Conservation (phyloP, 371 early-diverging fungal species). For the Lichtheimia corymbifera region DNA sequence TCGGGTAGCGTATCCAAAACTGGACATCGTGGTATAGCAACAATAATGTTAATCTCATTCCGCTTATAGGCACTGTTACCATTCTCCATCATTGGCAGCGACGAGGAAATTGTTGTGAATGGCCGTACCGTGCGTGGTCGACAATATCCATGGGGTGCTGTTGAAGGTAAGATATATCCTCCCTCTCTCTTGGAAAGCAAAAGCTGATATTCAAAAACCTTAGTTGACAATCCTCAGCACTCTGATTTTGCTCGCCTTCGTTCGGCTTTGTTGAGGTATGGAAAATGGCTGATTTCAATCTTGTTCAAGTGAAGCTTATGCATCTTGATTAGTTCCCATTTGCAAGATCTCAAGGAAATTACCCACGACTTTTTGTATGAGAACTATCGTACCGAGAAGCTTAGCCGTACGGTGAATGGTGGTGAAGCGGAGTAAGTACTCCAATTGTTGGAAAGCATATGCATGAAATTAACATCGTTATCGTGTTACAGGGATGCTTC, state of each 20-base stretch:
- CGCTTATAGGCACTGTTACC: slow-evolving; percentile 76
- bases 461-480: background rate
- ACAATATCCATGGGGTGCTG: slow-evolving; percentile 99
- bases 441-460: background rate
- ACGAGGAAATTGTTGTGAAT: slow-evolving; percentile 85
- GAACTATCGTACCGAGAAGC: slow-evolving; percentile 90
- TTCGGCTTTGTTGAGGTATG: slow-evolving; percentile 81
- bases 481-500: slow-evolving; percentile 29
- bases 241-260: slow-evolving; percentile 97
- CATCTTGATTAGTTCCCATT: slow-evolving; percentile 68
- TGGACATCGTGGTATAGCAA: background rate
- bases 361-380: slow-evolving; percentile 90
- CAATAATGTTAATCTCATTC: background rate
- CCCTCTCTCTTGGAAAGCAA: no score
- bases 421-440: slow-evolving; percentile 54
- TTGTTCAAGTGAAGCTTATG: no score
- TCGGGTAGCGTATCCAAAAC: slow-evolving; percentile 37
- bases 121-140: slow-evolving; percentile 87
- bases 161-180: slow-evolving; percentile 62
- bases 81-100: slow-evolving; percentile 97
- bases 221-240: slow-evolving; percentile 84
- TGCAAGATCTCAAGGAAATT: slow-evolving; percentile 91
- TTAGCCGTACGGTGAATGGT: slow-evolving; percentile 68
- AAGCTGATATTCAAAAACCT: background rate
- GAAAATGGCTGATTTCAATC: no score